Base-by-base conservation (phyloP, 768 basidiomycete species). In the Suillus occidentalis region DNA sequence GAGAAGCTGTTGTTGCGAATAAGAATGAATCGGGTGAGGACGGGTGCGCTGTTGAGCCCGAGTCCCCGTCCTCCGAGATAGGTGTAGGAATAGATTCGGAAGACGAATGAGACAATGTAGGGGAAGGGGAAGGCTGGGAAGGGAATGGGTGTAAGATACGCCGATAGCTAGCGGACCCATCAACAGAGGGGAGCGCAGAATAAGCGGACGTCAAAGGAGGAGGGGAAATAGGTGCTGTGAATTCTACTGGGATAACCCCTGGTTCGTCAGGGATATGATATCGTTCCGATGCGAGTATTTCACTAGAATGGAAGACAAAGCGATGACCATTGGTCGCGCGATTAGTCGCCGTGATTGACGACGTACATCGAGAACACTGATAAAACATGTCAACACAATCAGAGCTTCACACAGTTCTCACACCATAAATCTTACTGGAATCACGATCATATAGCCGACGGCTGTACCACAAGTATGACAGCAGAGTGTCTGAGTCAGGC, bases 321-420 rank as follows among this genome's bases (percentile, higher is more conserved):
- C 91, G 87, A 74, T 94, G 92, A 10, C 91, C 91, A 74, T 94
- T 94, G 28, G 92, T 92, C 9, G 87, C 82, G 65, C 90, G 86
- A 74, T 89, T 89, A 20, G 84, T 85, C 6, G 82, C 82, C 57
- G 84, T 82, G 60, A 88, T 87, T 2, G 89, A 89, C 18, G 87
- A 85, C 20, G 89, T 92, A 76, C 92, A 95, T 56, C 87, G 86
- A 20, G 79, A 69, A 73, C 93, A 95, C 83, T 85, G 66, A 62
- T 52, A 42, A 55, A 39, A 50, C 59, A 34, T 50, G 62, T 67
- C 60, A 65, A 56, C 57, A 66, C 66, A 64, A 66, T 71, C 58
- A 65, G 60, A 45, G 52, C 43, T 50, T 50, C 45, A 64, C 55
- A 59, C 28, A 40, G 62, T 60, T 56, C 55, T 57, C 63, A 62